Evolutionary conservation across 495 filamentous ascomycete genomes (phyloP).

Genomic region (Trichoderma reesei): DNA sequence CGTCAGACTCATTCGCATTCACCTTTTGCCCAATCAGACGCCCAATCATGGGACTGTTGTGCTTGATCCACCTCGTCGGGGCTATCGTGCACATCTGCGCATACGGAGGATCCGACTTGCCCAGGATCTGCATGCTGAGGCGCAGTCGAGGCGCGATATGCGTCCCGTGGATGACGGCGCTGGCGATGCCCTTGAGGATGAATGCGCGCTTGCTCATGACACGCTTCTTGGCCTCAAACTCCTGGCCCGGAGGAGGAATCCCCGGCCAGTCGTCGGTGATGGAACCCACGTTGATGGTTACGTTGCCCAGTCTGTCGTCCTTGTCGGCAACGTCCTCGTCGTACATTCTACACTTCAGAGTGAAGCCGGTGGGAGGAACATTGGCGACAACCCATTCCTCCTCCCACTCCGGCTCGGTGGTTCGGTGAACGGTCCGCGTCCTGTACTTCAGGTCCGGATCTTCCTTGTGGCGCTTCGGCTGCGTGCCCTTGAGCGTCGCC

Average conservation of each 20-base stretch:
- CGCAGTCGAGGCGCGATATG: conserved; percentile 45
- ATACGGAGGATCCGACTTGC: conserved; percentile 63
- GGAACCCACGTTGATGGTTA: conserved; percentile 49
- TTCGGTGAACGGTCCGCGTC: conserved; percentile 62
- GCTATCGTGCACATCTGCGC: conserved; percentile 72
- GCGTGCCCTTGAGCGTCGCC: conserved; percentile 52
- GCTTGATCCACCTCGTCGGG: conserved; percentile 67
- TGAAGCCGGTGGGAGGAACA: conserved; percentile 67
- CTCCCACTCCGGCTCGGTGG: conserved; percentile 69
- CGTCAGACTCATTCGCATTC: conserved; percentile 29
- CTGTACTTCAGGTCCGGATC: conserved; percentile 62
- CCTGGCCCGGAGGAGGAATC: conserved; percentile 43
- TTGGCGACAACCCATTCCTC: conserved; percentile 81
- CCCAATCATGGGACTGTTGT: conserved; percentile 84
- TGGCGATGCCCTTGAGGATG: conserved; percentile 50
- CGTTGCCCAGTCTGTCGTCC: conserved; percentile 81
- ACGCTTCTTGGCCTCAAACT: conserved; percentile 69
- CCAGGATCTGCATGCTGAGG: conserved; percentile 63
- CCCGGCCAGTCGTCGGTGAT: conserved; percentile 59
- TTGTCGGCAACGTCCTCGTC: conserved; percentile 85
- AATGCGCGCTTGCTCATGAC: conserved; percentile 81
- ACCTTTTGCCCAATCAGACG: conserved; percentile 66
- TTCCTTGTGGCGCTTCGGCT: conserved; percentile 69
- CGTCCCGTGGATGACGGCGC: conserved; percentile 44
- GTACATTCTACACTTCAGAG: conserved; percentile 68